phyloP scores from a whole-genome alignment of 495 filamentous ascomycete species.

The Amorphotheca resinae region DNA sequence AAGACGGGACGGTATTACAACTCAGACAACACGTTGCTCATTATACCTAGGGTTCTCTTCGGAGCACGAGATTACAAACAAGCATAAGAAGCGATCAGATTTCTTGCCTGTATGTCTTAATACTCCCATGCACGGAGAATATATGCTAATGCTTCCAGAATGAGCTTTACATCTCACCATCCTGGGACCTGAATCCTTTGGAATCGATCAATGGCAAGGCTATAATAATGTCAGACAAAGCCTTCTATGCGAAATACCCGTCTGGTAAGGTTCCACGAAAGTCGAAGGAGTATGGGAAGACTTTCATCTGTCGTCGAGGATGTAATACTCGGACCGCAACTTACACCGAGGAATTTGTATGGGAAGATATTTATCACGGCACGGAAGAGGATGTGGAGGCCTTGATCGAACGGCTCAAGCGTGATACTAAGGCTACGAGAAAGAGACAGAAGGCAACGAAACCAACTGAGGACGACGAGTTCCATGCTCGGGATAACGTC shows the following conservation, averaged over 20 bases:
- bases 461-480: slow-evolving; percentile 17
- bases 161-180: slow-evolving; percentile 81
- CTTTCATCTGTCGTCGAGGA: slow-evolving; percentile 80
- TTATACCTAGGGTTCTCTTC: slow-evolving; percentile 58
- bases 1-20: slow-evolving; percentile 5
- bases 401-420: slow-evolving; percentile 52
- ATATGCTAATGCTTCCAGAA: slow-evolving; percentile 37
- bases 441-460: slow-evolving; percentile 34
- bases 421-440: slow-evolving; percentile 57
- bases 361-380: slow-evolving; percentile 71
- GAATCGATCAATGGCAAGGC: slow-evolving; percentile 84
- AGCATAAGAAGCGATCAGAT: slow-evolving; percentile 72
- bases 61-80: slow-evolving; percentile 72
- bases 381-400: slow-evolving; percentile 44
- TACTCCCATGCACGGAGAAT: not conserved
- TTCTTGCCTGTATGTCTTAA: slow-evolving; percentile 44
- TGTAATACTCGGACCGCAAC: slow-evolving; percentile 77
- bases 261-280: slow-evolving; percentile 60
- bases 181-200: slow-evolving; percentile 76
- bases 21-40: slow-evolving; percentile 24
- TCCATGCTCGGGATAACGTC: slow-evolving; percentile 25
- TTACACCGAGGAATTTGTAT: slow-evolving; percentile 86
- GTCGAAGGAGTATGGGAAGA: slow-evolving; percentile 70
- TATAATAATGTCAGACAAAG: slow-evolving; percentile 55
- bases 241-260: slow-evolving; percentile 58